Evolutionary conservation across 768 basidiomycete species (phyloP).

Genomic region (Naganishia antarctica): DNA sequence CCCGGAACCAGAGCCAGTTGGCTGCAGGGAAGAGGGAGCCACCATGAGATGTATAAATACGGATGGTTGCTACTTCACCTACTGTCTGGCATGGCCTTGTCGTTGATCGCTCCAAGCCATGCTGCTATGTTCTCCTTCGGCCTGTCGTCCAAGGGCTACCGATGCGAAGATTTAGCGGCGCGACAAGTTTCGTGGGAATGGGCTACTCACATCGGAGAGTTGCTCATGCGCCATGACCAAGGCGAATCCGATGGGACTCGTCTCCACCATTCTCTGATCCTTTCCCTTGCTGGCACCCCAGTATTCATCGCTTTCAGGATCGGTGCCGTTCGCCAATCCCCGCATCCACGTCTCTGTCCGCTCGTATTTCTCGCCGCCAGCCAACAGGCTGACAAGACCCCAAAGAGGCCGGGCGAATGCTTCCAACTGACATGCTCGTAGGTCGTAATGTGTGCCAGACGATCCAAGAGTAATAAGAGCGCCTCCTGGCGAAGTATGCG

Average conservation of each 20-base stretch:
- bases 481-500: conserved; percentile 69
- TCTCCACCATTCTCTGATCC: conserved; percentile 78
- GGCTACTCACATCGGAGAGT: conserved; percentile 51
- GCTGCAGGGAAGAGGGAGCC: conserved; percentile 44
- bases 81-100: conserved; percentile 74
- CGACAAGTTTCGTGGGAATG: neutral
- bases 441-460: conserved; percentile 65
- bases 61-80: conserved; percentile 21
- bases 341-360: conserved; percentile 62
- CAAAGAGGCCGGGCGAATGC: conserved; percentile 72
- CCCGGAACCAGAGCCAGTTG: conserved; percentile 79
- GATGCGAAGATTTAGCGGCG: neutral
- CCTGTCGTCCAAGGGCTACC: conserved; percentile 54
- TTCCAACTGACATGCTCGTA: conserved; percentile 64
- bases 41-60: too few relatives aligned
- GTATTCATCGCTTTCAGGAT: conserved; percentile 64
- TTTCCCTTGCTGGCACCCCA: conserved; percentile 71
- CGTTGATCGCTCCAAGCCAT: conserved; percentile 72
- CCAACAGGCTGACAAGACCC: conserved; percentile 65
- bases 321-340: conserved; percentile 65
- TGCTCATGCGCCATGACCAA: conserved; percentile 63
- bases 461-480: conserved; percentile 64
- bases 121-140: conserved; percentile 60
- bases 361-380: conserved; percentile 58
- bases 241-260: conserved; percentile 68